Evolutionary conservation across 177 flowering plant genomes (phyloP), one percentile per base, ranked within the genome.

Genomic region (Vitis hybrid): DNA sequence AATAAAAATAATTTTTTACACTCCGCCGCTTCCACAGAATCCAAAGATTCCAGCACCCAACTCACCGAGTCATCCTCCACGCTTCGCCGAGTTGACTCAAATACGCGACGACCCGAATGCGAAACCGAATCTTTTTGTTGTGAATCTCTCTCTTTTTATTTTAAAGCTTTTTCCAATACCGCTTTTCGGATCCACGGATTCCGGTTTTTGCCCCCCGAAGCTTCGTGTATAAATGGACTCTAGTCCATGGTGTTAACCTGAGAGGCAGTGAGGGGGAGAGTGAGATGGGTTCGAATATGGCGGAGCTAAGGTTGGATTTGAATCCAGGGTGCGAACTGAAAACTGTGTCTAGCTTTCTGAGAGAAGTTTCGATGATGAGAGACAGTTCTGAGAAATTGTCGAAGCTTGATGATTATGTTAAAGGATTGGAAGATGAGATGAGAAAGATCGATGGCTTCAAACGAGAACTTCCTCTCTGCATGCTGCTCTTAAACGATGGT

Each of bases 391-490:
- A 71, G 64, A 85, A 66, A 48, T 30, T 52, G 19, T 72, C 71
- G 6, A 79, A 70, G 78, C 64, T 87, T n/a, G 81, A 73, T 9
- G 82, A 77, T 61, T 85, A 57, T 62, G 68, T 79, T 19, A 60
- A 56, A 6, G 57, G 80, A 52, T 73, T 92, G 73, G 91, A 88
- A 66, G 88, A 85, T 13, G 97, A 92, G 73, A 65, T 79, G 82
- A 72, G 68, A 26, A 89, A 91, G 84, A 83, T 91, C 66, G 84
- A 89, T 10, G 89, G 75, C 48, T 93, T 93, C 65, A 86, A 84
- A 64, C 82, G 92, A 5, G 97, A 93, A 71, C 92, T 93, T 68
- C 98, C 98, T 69, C 80, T 87, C 10, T 85, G 88, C 78, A 82
- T 91, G 86, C 72, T 82, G 12, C 85, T 92, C n/a, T n/a, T 89